Conservation (phyloP, 768 basidiomycete genomes). For the Podaxis rugospora region DNA sequence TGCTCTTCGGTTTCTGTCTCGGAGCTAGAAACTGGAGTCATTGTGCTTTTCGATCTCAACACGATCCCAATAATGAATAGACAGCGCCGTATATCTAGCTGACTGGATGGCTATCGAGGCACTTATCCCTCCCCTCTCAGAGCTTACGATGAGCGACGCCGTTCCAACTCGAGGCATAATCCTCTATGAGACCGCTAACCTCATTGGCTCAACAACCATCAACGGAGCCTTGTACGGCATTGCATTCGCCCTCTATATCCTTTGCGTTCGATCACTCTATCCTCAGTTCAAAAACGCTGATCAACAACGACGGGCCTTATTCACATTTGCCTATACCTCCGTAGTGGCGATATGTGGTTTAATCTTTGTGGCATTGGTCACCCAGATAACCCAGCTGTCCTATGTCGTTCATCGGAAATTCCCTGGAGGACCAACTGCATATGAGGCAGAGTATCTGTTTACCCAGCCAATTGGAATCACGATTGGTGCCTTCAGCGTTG, state of each 20-base stretch:
- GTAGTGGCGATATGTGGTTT: not conserved
- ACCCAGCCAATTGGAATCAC: not conserved
- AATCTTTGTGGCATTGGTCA: not conserved
- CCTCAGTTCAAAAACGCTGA: not conserved
- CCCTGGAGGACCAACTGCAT: not conserved
- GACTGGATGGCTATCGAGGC: no score
- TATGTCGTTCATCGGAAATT: not conserved
- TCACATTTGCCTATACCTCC: not conserved
- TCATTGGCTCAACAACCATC: not conserved
- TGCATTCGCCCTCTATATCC: not conserved
- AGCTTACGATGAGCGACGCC: not conserved
- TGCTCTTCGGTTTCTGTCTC: no score
- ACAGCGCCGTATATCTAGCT: no score
- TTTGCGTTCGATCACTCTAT: not conserved
- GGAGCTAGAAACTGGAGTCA: no score
- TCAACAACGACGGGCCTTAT: not conserved
- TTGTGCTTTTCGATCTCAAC: no score
- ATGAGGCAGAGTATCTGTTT: not conserved
- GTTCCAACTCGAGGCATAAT: not conserved
- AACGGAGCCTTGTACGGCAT: not conserved
- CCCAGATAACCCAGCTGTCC: not conserved
- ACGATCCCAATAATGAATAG: no score
- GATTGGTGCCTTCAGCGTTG: not conserved
- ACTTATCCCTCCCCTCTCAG: no score
- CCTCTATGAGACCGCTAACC: not conserved